Evolutionary conservation across 1,139 yeast species (phyloP), one percentile per base, ranked within the genome.

Genomic region (Candida sojae): DNA sequence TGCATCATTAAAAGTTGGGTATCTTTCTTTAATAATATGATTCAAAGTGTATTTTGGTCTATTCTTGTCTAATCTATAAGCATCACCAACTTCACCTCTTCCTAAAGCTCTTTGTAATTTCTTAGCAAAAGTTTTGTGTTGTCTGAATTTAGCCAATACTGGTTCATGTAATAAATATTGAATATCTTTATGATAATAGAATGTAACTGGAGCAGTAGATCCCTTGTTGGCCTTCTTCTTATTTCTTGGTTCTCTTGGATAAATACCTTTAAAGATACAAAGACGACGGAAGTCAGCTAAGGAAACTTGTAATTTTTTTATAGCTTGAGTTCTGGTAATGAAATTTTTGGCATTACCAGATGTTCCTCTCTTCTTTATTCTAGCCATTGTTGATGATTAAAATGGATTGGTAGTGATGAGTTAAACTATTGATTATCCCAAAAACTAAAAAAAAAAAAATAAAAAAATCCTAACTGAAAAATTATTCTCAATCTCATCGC

Each of bases 151-250:
- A 56, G 80, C 82, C 61, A 93, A 77, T 21, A 93, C 90, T 2
- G 99, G 99, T 72, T 93, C 99, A 70, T 95, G 99, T 75, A 90
- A 73, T 61, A 93, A 76, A 68, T 92, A 95, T 69, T 92, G 96
- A 57, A 93, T 93, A 68, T 93, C 99, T 68, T 92, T 93, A 55
- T 86, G 70, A 69, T 92, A 93, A 73, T 95, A 93, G 68, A 95
- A 95, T 4, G 99, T 95, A 28, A 88, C 88, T 43, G 96, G 97
- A 17, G 96, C 96, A 11, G 97, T 90, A 23, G 96, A 88, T 25
- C 99, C 99, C 70, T 90, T 92, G 70, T 92, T 93, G 53, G 98
- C 97, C 79, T 90, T 92, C 83, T 88, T 91, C 75, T 91, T 92
- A 70, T 89, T 91, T 62, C 95, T 79, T 46, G 99, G 98, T 66